phyloP scores from a whole-genome alignment of 306 rosid species.

The Malus domestica region DNA sequence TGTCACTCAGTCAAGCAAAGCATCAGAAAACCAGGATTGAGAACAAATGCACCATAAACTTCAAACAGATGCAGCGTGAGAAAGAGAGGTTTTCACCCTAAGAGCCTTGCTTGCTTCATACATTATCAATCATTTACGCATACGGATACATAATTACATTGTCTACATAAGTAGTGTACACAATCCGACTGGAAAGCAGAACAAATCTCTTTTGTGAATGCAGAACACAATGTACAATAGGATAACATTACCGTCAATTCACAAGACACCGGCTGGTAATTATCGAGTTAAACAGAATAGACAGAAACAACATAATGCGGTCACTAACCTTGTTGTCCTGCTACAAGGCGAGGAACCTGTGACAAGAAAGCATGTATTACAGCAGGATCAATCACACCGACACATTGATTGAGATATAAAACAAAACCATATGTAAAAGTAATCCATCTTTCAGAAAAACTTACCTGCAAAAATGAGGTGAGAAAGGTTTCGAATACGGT shows the following conservation, averaged over 20 bases:
- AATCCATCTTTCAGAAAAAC: not conserved
- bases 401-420: not conserved
- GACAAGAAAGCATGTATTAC: not conserved
- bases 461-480: constrained; percentile 43
- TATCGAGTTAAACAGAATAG: not conserved
- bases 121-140: not conserved
- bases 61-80: not conserved
- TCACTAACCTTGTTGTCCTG: constrained; percentile 46
- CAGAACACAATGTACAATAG: not conserved
- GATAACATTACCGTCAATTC: not conserved
- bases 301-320: not conserved
- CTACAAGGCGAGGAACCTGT: constrained; percentile 45
- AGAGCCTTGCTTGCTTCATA: not conserved
- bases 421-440: not conserved
- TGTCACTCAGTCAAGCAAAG: not conserved
- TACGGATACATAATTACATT: not conserved
- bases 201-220: not conserved
- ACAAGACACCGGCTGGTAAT: not conserved
- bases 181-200: not conserved
- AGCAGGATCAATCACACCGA: constrained; percentile 9
- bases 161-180: not conserved
- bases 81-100: not conserved
- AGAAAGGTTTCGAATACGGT: constrained; percentile 35
- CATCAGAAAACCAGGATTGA: not conserved
- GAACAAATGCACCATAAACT: not conserved